Conservation (phyloP, 129 eudicot genomes). For the Chrysanthemum makinoi region DNA sequence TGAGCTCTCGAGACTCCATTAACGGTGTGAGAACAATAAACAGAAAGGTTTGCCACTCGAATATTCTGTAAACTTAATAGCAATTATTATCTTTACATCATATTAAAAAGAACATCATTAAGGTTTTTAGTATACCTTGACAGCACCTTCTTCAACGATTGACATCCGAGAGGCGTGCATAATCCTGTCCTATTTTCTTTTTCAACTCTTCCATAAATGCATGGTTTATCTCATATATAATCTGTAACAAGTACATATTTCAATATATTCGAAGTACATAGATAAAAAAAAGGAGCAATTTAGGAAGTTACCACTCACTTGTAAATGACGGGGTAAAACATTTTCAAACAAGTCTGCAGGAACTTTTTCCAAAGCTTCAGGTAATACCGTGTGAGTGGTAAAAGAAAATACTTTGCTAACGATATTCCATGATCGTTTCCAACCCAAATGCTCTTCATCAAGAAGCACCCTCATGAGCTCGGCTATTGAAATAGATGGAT, state of each 20-base stretch:
- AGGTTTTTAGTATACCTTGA: slow-evolving; percentile 34
- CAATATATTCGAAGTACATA: slow-evolving; percentile 7
- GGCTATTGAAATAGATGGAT: slow-evolving; percentile 54
- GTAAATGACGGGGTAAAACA: slow-evolving; percentile 57
- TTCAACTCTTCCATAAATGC: slow-evolving; percentile 53
- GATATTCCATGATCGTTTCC: slow-evolving; percentile 50
- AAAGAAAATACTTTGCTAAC: slow-evolving; percentile 41
- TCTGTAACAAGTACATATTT: slow-evolving; percentile 27
- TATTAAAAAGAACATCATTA: not conserved
- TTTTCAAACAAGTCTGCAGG: slow-evolving; percentile 48
- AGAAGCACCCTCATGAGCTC: slow-evolving; percentile 56
- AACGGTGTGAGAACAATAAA: slow-evolving; percentile 59
- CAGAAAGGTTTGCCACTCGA: slow-evolving; percentile 51
- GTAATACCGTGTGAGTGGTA: slow-evolving; percentile 51
- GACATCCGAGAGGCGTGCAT: slow-evolving; percentile 49
- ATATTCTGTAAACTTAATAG: slow-evolving; percentile 41
- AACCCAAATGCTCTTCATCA: slow-evolving; percentile 59
- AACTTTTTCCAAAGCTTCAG: slow-evolving; percentile 48
- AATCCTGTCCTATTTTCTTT: slow-evolving; percentile 46
- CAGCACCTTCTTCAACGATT: slow-evolving; percentile 62
- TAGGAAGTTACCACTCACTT: slow-evolving; percentile 33
- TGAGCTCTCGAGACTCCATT: slow-evolving; percentile 58
- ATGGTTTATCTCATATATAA: slow-evolving; percentile 53
- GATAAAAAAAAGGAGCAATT: slow-evolving; percentile 7
- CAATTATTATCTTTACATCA: slow-evolving; percentile 2